Evolutionary conservation across 495 filamentous ascomycete genomes (phyloP), one percentile per base, ranked within the genome.

Genomic region (Xylaria cubensis): DNA sequence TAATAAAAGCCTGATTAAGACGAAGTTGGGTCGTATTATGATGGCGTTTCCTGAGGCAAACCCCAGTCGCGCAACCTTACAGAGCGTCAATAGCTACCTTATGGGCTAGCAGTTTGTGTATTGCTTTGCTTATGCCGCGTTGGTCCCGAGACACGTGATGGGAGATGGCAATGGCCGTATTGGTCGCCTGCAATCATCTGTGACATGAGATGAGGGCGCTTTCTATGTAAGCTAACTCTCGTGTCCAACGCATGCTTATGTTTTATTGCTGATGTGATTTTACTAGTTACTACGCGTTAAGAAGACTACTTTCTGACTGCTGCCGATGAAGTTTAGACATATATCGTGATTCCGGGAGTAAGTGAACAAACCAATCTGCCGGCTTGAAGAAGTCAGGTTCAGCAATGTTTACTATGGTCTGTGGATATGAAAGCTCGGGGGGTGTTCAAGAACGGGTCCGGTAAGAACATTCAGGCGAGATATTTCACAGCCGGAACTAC

Each of bases 61-160:
- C 77, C 94, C 94, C 0, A 92, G 89, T 72, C 85, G 95, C 51
- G 86, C 91, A 39, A 97, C 94, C 0, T 81, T 98, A 63, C 93
- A 97, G 78, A 92, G 91, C 67, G 90, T 98, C 50, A 97, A 98
- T 81, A 91, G 91, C 50, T 97, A 93, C 74, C 82, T 98, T 58
- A 96, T 98, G 90, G 83, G 83, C 64, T 84, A 79, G 78, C 19
- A 3, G 29, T 13, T 1, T 9, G 24, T 19, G 41, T 7, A n/a
- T 15, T 3, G 42, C 41, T 50, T 19, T 64, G 34, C 21, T 48
- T 12, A n/a, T 64, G 6, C 29, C 3, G 24, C 17, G 41, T 46
- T 42, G 59, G 8, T 10, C 21, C 10, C 1, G 55, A n/a, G 2
- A n/a, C 17, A n/a, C 17, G n/a, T 36, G 4, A 41, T 12, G 34